Conservation (phyloP, 1,284 basidiomycete species). For the Agroathelia rolfsii region DNA sequence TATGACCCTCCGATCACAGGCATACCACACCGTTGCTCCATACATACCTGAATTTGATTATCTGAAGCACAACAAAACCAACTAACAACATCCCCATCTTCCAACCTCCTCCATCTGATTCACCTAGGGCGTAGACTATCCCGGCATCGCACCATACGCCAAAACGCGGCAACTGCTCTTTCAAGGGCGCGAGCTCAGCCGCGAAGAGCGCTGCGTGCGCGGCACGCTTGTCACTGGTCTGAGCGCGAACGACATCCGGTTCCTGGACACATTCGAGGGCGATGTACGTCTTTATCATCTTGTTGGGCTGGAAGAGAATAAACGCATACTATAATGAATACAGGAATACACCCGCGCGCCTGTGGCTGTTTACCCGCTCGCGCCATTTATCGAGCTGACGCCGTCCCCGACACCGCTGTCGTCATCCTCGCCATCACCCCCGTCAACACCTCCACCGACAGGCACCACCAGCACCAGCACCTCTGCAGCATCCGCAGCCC, state of each 20-base stretch:
- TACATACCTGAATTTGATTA: neutral
- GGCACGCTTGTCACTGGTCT: conserved; percentile 67
- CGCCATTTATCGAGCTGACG: conserved; percentile 28
- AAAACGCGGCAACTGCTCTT: conserved; percentile 32
- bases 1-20: conserved; percentile 28
- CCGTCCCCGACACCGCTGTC: too few relatives aligned
- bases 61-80: too few relatives aligned
- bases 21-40: conserved; percentile 5
- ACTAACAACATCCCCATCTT: neutral
- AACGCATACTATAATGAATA: neutral
- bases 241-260: conserved; percentile 42
- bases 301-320: conserved; percentile 2
- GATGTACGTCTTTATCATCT: conserved; percentile 36
- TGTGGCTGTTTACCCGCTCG: conserved; percentile 48
- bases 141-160: conserved; percentile 58
- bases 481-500: conserved; percentile 16
- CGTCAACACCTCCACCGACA: too few relatives aligned
- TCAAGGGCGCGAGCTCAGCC: conserved; percentile 27
- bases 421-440: conserved; percentile 22
- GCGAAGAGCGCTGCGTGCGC: conserved; percentile 47
- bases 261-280: conserved; percentile 74
- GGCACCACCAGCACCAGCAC: conserved; percentile 9
- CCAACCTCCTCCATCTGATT: neutral
- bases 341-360: conserved; percentile 63
- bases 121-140: conserved; percentile 64